Conservation (phyloP, 2,329 filamentous ascomycete species). For the Gliomastix tumulicola region DNA sequence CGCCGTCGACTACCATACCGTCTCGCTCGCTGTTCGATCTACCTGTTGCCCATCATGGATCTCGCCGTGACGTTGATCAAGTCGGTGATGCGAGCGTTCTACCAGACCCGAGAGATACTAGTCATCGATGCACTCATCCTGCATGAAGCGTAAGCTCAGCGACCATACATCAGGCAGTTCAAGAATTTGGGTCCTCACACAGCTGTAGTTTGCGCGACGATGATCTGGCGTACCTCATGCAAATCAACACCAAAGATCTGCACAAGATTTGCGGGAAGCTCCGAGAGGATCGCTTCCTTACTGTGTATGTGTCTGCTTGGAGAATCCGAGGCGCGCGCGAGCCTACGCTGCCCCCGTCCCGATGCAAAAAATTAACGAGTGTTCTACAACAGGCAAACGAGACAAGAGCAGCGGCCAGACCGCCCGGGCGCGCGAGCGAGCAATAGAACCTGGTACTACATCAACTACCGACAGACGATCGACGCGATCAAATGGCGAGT, state of each 20-base stretch:
- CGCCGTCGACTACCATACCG: too few relatives aligned
- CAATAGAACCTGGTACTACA: slow-evolving; percentile 91
- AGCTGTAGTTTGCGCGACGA: slow-evolving; percentile 80
- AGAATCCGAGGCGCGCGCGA: slow-evolving; percentile 4
- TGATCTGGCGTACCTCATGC: slow-evolving; percentile 80
- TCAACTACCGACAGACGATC: slow-evolving; percentile 89
- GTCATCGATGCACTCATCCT: slow-evolving; percentile 81
- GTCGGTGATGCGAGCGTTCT: slow-evolving; percentile 80
- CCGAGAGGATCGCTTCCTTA: slow-evolving; percentile 77
- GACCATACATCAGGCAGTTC: too few relatives aligned
- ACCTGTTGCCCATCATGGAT: slow-evolving; percentile 31
- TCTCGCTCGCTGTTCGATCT: too few relatives aligned
- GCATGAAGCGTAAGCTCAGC: slow-evolving; percentile 62
- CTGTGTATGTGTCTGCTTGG: slow-evolving; percentile 52
- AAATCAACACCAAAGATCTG: slow-evolving; percentile 85
- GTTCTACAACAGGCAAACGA: slow-evolving; percentile 39
- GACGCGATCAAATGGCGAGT: slow-evolving; percentile 95
- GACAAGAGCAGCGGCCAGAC: slow-evolving; percentile 72
- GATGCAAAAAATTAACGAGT: neutral
- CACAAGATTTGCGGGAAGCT: slow-evolving; percentile 83
- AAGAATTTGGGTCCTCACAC: too few relatives aligned
- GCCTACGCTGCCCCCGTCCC: slow-evolving; percentile 30
- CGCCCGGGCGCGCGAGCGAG: slow-evolving; percentile 76
- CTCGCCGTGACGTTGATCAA: slow-evolving; percentile 72
- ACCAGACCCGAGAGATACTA: slow-evolving; percentile 75